Percentiles rank a stretch among this genome's conserved stretches.
Evolutionary conservation across 805 yeast species (phyloP).

Genomic region (Ogataea degrootiae): DNA sequence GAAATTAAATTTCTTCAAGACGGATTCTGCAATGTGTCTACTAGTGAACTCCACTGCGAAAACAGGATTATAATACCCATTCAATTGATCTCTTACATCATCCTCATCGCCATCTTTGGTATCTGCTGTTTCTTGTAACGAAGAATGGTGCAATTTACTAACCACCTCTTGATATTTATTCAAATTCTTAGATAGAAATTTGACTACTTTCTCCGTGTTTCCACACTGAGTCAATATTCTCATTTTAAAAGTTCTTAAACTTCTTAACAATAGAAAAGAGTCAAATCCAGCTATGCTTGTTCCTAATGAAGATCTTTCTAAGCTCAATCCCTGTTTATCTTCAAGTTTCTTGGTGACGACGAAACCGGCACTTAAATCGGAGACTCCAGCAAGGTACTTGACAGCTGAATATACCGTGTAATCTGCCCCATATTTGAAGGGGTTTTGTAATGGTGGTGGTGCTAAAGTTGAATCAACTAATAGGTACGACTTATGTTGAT

Average conservation of each 20-base stretch:
- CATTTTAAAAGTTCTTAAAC: conserved; percentile 47
- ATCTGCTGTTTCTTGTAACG: conserved; percentile 32
- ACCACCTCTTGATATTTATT: conserved; percentile 28
- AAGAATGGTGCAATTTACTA: conserved; percentile 39
- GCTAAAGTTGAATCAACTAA: conserved; percentile 53
- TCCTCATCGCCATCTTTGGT: conserved; percentile 6
- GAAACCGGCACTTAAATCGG: conserved; percentile 50
- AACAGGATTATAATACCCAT: conserved; percentile 42
- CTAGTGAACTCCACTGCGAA: conserved; percentile 38
- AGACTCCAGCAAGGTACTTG: conserved; percentile 52
- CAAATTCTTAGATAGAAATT: conserved; percentile 33
- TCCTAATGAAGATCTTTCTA: conserved; percentile 42
- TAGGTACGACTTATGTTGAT: conserved; percentile 37
- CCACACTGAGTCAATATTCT: conserved; percentile 44
- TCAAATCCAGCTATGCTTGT: conserved; percentile 51
- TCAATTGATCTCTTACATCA: conserved; percentile 37
- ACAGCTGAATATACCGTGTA: conserved; percentile 52
- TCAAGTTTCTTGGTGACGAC: conserved; percentile 36
- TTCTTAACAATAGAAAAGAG: conserved; percentile 41
- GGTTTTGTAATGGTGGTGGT: conserved; percentile 52
- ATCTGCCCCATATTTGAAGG: conserved; percentile 49
- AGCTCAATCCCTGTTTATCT: conserved; percentile 30
- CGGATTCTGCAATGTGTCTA: conserved; percentile 33
- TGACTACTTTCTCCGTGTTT: conserved; percentile 39
- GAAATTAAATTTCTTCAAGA: conserved; percentile 43